Evolutionary conservation across 139 green algal genomes (phyloP).

Genomic region (Raphidocelis subcapitata): DNA sequence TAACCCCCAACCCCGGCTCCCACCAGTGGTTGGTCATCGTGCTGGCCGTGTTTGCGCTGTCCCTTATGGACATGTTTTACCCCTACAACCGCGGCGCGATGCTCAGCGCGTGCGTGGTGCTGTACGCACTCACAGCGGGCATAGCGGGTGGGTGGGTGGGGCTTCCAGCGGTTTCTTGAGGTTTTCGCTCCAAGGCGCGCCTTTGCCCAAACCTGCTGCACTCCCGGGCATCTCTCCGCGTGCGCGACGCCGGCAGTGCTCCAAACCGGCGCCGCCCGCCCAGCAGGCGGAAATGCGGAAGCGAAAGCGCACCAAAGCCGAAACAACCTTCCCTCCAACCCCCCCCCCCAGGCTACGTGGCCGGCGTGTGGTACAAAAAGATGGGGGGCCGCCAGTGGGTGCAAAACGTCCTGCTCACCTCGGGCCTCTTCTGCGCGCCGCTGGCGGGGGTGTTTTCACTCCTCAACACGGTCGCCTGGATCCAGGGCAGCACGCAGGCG

Average conservation of each 20-base stretch:
- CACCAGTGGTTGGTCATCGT: conserved; percentile 72
- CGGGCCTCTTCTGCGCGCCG: conserved; percentile 75
- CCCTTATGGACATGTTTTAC: conserved; percentile 88
- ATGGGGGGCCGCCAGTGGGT: conserved; percentile 82
- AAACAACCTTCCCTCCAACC: background rate
- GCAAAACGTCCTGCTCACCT: conserved; percentile 74
- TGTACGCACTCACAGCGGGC: conserved; percentile 89
- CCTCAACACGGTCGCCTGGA: conserved; percentile 83
- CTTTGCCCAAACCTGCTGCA: no score
- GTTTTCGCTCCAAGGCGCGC: background rate
- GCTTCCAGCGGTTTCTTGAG: background rate
- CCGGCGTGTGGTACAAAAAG: conserved; percentile 83
- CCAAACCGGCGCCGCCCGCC: no score
- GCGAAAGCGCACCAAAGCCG: no score
- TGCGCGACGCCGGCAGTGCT: no score
- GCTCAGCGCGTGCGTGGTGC: conserved; percentile 80
- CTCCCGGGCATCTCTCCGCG: no score
- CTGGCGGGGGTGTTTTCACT: conserved; percentile 79
- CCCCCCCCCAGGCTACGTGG: conserved; percentile 76
- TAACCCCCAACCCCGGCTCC: no score
- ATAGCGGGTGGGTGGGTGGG: conserved; percentile 41
- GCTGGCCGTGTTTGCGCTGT: conserved; percentile 79
- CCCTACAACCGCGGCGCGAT: conserved; percentile 93
- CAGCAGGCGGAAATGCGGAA: no score
- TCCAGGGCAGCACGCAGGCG: conserved; percentile 40